Conservation (phyloP, 352 stramenopile genomes). For the Globisporangium okanoganense region DNA sequence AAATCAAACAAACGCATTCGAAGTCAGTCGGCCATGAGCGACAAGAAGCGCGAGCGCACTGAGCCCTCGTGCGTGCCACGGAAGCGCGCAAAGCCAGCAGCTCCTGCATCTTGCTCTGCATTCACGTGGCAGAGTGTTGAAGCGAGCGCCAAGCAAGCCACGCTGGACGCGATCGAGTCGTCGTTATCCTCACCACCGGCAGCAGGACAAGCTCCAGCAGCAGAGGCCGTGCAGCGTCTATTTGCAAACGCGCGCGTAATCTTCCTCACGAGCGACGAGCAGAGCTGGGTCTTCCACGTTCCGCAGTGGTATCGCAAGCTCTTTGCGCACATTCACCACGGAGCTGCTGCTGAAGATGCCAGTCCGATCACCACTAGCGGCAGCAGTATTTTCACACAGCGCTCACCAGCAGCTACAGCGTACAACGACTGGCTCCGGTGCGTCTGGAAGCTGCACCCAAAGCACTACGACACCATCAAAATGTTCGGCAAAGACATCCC, state of each 20-base stretch:
- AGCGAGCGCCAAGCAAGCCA: neutral
- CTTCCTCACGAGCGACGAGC: too few relatives aligned
- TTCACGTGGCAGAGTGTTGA: neutral
- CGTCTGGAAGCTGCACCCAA: conserved; percentile 64
- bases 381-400: neutral
- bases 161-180: neutral
- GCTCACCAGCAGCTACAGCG: too few relatives aligned
- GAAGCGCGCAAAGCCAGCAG: neutral
- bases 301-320: conserved; percentile 47
- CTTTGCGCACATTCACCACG: neutral
- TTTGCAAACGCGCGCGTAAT: neutral
- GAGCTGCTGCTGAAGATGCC: neutral
- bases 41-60: too few relatives aligned
- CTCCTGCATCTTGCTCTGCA: neutral
- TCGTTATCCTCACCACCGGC: neutral
- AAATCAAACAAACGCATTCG: too few relatives aligned
- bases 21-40: too few relatives aligned
- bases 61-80: too few relatives aligned
- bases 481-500: conserved; percentile 59
- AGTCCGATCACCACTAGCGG: neutral
- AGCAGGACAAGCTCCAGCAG: neutral
- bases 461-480: conserved; percentile 56
- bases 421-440: conserved; percentile 19
- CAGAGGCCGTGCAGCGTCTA: neutral
- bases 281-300: conserved; percentile 57